Evolutionary conservation across 148 eudicot genomes (phyloP).

Genomic region (Nepenthes mirabilis): DNA sequence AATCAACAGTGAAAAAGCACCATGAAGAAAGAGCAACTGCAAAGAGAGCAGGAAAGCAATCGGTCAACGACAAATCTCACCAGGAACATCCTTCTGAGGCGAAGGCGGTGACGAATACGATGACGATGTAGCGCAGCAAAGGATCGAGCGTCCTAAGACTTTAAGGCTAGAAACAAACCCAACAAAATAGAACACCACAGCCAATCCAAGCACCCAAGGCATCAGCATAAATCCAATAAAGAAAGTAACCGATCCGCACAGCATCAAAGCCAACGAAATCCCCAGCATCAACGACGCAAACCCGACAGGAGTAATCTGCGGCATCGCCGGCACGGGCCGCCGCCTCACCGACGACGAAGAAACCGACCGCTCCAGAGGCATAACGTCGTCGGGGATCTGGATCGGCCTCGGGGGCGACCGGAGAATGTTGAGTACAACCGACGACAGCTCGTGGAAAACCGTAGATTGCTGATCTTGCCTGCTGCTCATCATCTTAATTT

Average conservation of each 20-base stretch:
- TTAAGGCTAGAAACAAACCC: constrained; percentile 61
- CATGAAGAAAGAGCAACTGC: too few relatives aligned
- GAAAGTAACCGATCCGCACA: constrained; percentile 90
- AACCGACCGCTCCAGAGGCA: not conserved
- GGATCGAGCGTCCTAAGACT: constrained; percentile 55
- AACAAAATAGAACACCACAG: constrained; percentile 69
- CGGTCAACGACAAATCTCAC: not conserved
- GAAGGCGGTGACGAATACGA: not conserved
- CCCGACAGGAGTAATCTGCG: constrained; percentile 70
- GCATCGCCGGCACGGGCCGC: constrained; percentile 1
- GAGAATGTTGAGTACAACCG: constrained; percentile 48
- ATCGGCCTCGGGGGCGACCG: constrained; percentile 40
- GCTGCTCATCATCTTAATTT: constrained; percentile 25
- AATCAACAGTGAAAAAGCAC: too few relatives aligned
- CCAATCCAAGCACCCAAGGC: constrained; percentile 90
- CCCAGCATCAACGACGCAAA: constrained; percentile 87
- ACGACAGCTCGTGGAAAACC: constrained; percentile 53
- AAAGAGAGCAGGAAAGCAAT: too few relatives aligned
- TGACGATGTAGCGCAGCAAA: constrained; percentile 18
- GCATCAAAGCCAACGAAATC: constrained; percentile 71
- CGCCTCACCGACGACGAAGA: constrained; percentile 1
- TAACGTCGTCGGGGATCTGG: constrained; percentile 19
- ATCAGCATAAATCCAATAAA: constrained; percentile 80
- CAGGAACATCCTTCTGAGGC: not conserved
- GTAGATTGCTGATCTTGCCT: constrained; percentile 39